These are phyloP conservation scores for Amanita molliuscula DNA, from an alignment of 768 basidiomycete genomes.

Conservation along the genomic window DNA sequence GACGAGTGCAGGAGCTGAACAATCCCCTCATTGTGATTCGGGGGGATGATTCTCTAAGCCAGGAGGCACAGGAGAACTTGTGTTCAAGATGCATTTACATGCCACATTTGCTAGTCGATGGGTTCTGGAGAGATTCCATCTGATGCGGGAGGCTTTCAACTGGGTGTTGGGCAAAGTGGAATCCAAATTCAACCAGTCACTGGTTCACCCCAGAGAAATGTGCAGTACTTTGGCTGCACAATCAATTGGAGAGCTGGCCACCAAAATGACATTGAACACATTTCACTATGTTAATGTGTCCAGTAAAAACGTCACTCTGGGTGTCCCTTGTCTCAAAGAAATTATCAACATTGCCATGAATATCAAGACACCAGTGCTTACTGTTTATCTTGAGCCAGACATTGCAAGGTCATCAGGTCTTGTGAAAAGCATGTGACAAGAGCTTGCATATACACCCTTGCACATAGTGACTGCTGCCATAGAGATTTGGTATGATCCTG, in stretches of 20 bases:
- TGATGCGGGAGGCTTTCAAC: slow-evolving; percentile 90
- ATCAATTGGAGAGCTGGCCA: slow-evolving; percentile 98
- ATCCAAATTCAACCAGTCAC: slow-evolving; percentile 87
- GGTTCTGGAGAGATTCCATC: slow-evolving; percentile 80
- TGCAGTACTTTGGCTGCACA: slow-evolving; percentile 96
- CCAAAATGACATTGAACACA: slow-evolving; percentile 99
- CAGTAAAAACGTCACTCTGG: slow-evolving; percentile 98
- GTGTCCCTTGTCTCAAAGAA: slow-evolving; percentile 98
- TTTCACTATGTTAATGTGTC: slow-evolving; percentile 99
- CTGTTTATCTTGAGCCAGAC: slow-evolving; percentile 75
- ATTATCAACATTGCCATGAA: slow-evolving; percentile 99
- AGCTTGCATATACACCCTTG: slow-evolving; percentile 87
- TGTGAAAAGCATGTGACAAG: slow-evolving; percentile 87
- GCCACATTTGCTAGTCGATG: slow-evolving; percentile 81
- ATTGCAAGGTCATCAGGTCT: slow-evolving; percentile 47
- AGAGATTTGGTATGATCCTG: slow-evolving; percentile 97
- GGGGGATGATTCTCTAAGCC: slow-evolving; percentile 67
- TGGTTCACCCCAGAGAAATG: slow-evolving; percentile 96
- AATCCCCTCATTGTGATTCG: slow-evolving; percentile 80
- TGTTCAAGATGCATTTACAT: slow-evolving; percentile 90
- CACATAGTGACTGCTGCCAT: slow-evolving; percentile 91
- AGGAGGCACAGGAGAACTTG: slow-evolving; percentile 79
- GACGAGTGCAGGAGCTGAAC: slow-evolving; percentile 63
- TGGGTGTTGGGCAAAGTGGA: slow-evolving; percentile 98
- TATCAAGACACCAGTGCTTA: slow-evolving; percentile 97